These are phyloP conservation scores for Avicennia marina DNA, from an alignment of 257 asterid species.

Conservation along the genomic window DNA sequence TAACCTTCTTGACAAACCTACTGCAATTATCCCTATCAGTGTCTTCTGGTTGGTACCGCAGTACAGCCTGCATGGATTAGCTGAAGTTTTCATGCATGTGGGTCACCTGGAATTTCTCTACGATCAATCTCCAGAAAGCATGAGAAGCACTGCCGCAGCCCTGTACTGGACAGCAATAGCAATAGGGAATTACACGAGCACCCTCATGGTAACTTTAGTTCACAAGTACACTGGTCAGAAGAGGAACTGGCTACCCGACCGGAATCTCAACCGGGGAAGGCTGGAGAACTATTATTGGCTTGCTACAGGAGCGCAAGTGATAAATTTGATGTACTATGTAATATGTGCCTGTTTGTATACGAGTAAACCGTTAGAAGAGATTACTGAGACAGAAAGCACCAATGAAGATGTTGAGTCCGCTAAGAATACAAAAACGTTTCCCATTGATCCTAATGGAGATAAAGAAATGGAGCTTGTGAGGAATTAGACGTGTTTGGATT, in stretches of 20 bases:
- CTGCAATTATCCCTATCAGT: slow-evolving; percentile 52
- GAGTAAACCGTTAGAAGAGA: slow-evolving; percentile 51
- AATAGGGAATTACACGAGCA: slow-evolving; percentile 55
- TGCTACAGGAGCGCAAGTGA: slow-evolving; percentile 48
- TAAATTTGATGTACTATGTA: slow-evolving; percentile 55
- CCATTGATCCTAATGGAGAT: too few relatives aligned
- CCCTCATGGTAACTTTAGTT: slow-evolving; percentile 49
- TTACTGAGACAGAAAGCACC: slow-evolving; percentile 2
- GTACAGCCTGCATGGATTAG: slow-evolving; percentile 60
- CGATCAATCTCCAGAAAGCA: slow-evolving; percentile 85
- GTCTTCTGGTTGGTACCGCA: slow-evolving; percentile 83
- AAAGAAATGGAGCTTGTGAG: slow-evolving; percentile 21
- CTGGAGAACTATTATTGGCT: slow-evolving; percentile 72
- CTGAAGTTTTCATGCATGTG: slow-evolving; percentile 59
- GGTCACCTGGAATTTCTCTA: slow-evolving; percentile 76
- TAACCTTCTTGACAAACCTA: slow-evolving; percentile 43
- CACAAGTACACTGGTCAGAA: slow-evolving; percentile 42
- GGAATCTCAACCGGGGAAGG: slow-evolving; percentile 60
- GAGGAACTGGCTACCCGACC: slow-evolving; percentile 69
- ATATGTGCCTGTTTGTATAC: slow-evolving; percentile 51
- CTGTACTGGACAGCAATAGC: slow-evolving; percentile 57
- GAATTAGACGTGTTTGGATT: too few relatives aligned
- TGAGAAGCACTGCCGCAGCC: slow-evolving; percentile 79
- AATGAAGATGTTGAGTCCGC: slow-evolving; percentile 39
- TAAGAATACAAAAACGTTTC: too few relatives aligned